These are phyloP conservation scores for Piloderma croceum DNA, from an alignment of 768 basidiomycete species.

Conservation along the genomic window DNA sequence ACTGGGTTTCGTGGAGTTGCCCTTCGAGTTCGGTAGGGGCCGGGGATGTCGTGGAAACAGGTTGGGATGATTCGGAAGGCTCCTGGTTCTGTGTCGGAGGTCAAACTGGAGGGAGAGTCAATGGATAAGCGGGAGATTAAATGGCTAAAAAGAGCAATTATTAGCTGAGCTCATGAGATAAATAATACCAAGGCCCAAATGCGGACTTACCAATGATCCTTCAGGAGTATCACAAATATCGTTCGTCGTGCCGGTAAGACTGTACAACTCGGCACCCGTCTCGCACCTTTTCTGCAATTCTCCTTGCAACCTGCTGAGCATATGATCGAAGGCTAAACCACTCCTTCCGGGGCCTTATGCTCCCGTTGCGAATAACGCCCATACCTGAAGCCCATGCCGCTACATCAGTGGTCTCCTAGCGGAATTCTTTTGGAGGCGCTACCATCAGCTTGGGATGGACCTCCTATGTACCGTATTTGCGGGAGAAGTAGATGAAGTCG, in stretches of 20 bases:
- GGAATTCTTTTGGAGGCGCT: too few relatives aligned
- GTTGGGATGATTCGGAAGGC: too few relatives aligned
- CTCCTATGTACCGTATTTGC: too few relatives aligned
- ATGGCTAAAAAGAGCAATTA: conserved; percentile 40
- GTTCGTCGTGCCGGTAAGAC: conserved; percentile 69
- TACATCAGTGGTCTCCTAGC: too few relatives aligned
- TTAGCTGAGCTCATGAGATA: conserved; percentile 6
- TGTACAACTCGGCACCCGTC: conserved; percentile 80
- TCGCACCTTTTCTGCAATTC: conserved; percentile 96
- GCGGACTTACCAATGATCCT: conserved; percentile 64
- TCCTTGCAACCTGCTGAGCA: conserved; percentile 79
- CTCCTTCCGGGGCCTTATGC: conserved; percentile 80
- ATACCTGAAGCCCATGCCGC: too few relatives aligned
- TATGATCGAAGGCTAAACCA: conserved; percentile 88
- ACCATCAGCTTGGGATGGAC: too few relatives aligned
- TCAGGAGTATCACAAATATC: conserved; percentile 92
- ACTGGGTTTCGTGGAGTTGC: conserved; percentile 82
- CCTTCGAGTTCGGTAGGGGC: conserved; percentile 73
- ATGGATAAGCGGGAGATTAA: conserved; percentile 54
- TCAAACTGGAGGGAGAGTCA: too few relatives aligned
- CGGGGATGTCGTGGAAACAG: too few relatives aligned
- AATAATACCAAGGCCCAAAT: conserved; percentile 1
- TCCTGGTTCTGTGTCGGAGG: too few relatives aligned
- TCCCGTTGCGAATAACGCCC: too few relatives aligned
- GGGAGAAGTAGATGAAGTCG: too few relatives aligned